Conservation (phyloP, 73 alveolate species). For the Tetrahymena thermophila region DNA sequence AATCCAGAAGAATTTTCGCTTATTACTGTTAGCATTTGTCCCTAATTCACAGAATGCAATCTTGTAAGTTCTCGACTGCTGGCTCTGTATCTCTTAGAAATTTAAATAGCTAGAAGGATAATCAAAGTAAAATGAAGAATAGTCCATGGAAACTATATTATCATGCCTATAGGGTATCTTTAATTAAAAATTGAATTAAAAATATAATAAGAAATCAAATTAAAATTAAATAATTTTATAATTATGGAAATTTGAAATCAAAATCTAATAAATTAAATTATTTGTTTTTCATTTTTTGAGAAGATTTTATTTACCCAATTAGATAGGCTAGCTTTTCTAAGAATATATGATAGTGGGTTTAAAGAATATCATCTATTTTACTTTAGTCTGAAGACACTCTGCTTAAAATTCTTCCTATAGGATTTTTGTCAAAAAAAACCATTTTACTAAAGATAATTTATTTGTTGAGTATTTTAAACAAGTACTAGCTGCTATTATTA, state of each 20-base stretch:
- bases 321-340: not conserved
- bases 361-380: not conserved
- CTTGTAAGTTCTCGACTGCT: not conserved
- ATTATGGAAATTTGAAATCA: too few relatives aligned
- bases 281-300: not conserved
- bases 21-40: not conserved
- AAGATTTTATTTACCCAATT: not conserved
- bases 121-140: not conserved
- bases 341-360: not conserved
- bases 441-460: not conserved
- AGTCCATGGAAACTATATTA: not conserved
- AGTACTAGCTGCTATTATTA: not conserved
- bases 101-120: not conserved
- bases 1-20: not conserved
- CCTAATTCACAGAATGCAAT: not conserved
- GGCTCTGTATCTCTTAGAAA: not conserved
- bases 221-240: too few relatives aligned
- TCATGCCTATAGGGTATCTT: not conserved
- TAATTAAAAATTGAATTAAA: too few relatives aligned
- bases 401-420: slow-evolving; percentile 75
- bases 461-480: not conserved
- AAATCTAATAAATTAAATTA: too few relatives aligned
- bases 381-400: slow-evolving; percentile 63
- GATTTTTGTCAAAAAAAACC: slow-evolving; percentile 76
- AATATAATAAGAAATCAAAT: too few relatives aligned